These are phyloP conservation scores for Lizonia empirigonia DNA, from an alignment of 2,329 filamentous ascomycete genomes.

Conservation along the genomic window DNA sequence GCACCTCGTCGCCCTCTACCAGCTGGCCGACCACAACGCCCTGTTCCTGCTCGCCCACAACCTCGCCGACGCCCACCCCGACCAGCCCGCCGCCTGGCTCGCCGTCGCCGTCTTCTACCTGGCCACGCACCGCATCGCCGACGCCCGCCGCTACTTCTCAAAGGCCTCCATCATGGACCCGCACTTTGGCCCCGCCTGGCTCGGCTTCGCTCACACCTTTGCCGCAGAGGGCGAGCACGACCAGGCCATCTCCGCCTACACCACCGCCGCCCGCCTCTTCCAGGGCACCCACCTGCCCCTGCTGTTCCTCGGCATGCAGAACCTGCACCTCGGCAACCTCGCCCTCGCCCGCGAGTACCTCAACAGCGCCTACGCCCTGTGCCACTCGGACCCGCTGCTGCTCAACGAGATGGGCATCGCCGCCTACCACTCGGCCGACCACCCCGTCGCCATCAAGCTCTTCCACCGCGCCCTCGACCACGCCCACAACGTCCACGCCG, in stretches of 20 bases:
- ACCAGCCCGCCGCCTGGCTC: slow-evolving; percentile 90
- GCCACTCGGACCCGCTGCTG: slow-evolving; percentile 83
- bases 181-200: slow-evolving; percentile 97
- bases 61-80: slow-evolving; percentile 86
- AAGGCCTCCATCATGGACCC: slow-evolving; percentile 98
- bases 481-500: slow-evolving; percentile 79
- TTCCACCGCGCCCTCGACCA: slow-evolving; percentile 80
- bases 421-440: slow-evolving; percentile 87
- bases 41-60: slow-evolving; percentile 93
- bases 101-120: slow-evolving; percentile 97
- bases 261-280: slow-evolving; percentile 90
- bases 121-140: slow-evolving; percentile 83
- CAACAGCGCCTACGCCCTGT: slow-evolving; percentile 82
- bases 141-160: slow-evolving; percentile 93
- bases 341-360: slow-evolving; percentile 92
- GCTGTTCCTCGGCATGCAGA: slow-evolving; percentile 97
- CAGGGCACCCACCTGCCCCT: slow-evolving; percentile 96
- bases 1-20: slow-evolving; percentile 88
- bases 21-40: slow-evolving; percentile 83
- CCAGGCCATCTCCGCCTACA: slow-evolving; percentile 97
- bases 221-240: slow-evolving; percentile 97
- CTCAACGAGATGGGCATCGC: slow-evolving; percentile 96
- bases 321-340: slow-evolving; percentile 95
- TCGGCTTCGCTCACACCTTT: slow-evolving; percentile 98
- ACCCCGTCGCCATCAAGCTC: slow-evolving; percentile 74